Base-by-base conservation (phyloP, 2,329 filamentous ascomycete species). In the Pseudogymnoascus sp. region DNA sequence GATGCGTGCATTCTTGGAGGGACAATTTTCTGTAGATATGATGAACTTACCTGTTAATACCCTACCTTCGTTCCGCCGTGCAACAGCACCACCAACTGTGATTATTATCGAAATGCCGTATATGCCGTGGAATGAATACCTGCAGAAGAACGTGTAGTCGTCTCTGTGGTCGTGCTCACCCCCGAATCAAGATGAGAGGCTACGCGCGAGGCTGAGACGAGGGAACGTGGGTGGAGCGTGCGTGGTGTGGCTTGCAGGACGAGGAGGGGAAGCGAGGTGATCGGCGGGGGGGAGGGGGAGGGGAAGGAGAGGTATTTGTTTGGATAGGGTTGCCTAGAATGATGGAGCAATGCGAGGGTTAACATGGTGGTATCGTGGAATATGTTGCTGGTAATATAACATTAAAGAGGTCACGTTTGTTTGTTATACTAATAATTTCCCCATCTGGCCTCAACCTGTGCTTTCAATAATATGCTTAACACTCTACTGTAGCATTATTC, bases 1-100 rank as follows among this genome's bases (percentile, higher is more conserved):
- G 39, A 14, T n/a, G 41, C 38, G 38, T 5, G 15, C 7, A 14
- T 36, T 11, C 11, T 14, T n/a, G 43, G 12, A 43, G 6, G 39
- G 12, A n/a, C 39, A 43, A 14, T 25, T 30, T 30, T n/a, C 41
- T 50, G 43, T 50, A 50, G 43, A 50, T 50, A 50, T 30, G 22
- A 50, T 30, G n/a, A n/a, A 50, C 22, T 50, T 30, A 50, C 43
- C 43, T 50, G 22, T 30, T 50, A 50, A 50, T 50, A 50, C 43
- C 43, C 43, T 15, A 30, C 43, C 43, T 11, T 9, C 12, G 9
- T 22, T 30, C 43, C 20, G 43, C 22, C 6, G 22, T 50, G 43
- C 22, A 50, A 30, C 43, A 50, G 22, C 20, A 18, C 15, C 22
- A 30, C 14, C 28, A n/a, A n/a, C n/a, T n/a, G n/a, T n/a, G n/a